Base-by-base conservation (phyloP, 805 yeast genomes). In the Alloascoidea hylecoeti region DNA sequence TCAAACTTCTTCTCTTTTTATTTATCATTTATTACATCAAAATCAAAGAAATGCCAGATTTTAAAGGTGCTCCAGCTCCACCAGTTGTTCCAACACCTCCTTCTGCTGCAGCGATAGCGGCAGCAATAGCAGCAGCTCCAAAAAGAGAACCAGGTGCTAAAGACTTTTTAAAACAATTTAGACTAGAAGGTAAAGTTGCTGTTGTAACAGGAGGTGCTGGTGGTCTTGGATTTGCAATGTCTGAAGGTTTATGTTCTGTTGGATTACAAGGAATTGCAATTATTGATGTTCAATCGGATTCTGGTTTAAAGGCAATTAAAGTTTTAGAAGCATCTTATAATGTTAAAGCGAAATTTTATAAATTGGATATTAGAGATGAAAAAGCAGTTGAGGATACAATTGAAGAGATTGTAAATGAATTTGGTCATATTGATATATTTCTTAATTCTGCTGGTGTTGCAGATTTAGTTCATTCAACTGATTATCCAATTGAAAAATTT, bases 401-500 rank as follows among this genome's bases (percentile, higher is more conserved):
- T 9, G 51, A 57, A 0, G 37, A 54, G 14, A 72, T 83, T 1
- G 48, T 71, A 4, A 45, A 49, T 3, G 60, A 58, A 37, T 76
- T 69, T 50, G 84, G 85, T 1, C 55, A 55, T 15, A 57, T 85
- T 32, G 74, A 81, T 50, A 67, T 82, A 0, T 49, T 82, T 14
- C 64, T 84, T 33, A 78, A 83, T 27, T 83, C 84, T 55, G 95
- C 95, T 1, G 95, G 95, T 4, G 44, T 53, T 13, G 64, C 67
- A 1, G 57, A 54, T 5, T 45, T 49, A 30, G 43, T 59, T 51
- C 72, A 72, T 27, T 73, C 73, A 41, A 70, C 66, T 47, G 68
- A 67, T 38, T 69, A 68, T 51, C 74, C 76, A 9, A 65, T 63
- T 34, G 61, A 59, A 28, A 68, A 66, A 50, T 83, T 84, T 81